Evolutionary conservation across 352 stramenopile genomes (phyloP).

Genomic region (Pythium phragmitis): DNA sequence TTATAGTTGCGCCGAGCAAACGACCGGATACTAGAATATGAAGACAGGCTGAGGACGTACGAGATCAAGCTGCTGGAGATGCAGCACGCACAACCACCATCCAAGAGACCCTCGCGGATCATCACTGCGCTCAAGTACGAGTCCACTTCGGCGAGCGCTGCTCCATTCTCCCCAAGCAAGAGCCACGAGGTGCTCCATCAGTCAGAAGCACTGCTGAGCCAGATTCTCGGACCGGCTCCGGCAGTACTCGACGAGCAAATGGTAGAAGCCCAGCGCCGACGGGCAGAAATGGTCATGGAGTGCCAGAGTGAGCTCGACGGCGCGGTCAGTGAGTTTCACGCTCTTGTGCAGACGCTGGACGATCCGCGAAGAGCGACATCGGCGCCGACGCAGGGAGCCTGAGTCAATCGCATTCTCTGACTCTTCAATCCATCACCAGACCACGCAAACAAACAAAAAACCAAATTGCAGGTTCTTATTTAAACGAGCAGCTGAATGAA

Average conservation of each 20-base stretch:
- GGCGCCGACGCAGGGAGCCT: neutral
- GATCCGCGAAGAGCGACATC: conserved; percentile 14
- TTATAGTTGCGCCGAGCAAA: conserved; percentile 52
- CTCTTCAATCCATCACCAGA: too few species aligned
- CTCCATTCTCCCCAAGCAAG: conserved; percentile 27
- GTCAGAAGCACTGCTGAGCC: conserved; percentile 46
- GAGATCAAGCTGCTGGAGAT: conserved; percentile 45
- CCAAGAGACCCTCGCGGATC: neutral
- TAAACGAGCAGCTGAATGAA: conserved; percentile 65
- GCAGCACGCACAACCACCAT: conserved; percentile 17
- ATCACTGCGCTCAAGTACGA: neutral
- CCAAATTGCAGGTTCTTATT: neutral
- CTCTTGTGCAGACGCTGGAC: conserved; percentile 39
- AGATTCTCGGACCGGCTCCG: conserved; percentile 31
- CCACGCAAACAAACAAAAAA: neutral
- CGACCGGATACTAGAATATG: conserved; percentile 46
- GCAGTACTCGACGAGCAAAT: conserved; percentile 16
- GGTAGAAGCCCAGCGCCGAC: conserved; percentile 40
- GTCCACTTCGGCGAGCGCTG: neutral
- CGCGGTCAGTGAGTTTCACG: conserved; percentile 62
- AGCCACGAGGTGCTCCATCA: conserved; percentile 59
- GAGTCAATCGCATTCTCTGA: neutral
- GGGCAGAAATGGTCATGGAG: conserved; percentile 57
- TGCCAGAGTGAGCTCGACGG: conserved; percentile 60
- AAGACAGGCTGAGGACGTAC: conserved; percentile 43